phyloP scores from a whole-genome alignment of 257 asterid species.

The Ilex aquifolium region DNA sequence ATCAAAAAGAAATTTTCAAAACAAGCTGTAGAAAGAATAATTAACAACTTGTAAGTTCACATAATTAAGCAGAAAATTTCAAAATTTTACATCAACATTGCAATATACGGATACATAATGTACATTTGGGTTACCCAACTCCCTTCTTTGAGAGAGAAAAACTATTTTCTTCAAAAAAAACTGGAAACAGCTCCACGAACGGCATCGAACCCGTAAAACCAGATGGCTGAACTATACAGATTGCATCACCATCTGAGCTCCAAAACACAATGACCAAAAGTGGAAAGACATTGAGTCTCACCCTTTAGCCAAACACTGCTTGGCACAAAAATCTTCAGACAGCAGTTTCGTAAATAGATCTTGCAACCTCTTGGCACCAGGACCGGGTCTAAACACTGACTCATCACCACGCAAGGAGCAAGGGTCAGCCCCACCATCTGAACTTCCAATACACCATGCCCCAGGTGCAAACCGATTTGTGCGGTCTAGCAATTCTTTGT shows the following conservation, averaged over 20 bases:
- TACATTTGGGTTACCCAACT: slow-evolving; percentile 33
- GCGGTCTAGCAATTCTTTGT: slow-evolving; percentile 66
- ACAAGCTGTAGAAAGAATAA: too few relatives aligned
- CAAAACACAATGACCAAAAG: background rate
- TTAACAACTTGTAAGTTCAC: too few relatives aligned
- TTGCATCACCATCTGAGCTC: too few relatives aligned
- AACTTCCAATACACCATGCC: slow-evolving; percentile 82
- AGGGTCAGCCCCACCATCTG: slow-evolving; percentile 65
- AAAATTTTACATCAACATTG: slow-evolving; percentile 22
- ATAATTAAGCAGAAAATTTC: background rate
- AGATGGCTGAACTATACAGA: background rate
- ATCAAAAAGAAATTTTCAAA: too few relatives aligned
- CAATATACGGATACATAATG: slow-evolving; percentile 27
- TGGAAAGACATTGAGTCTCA: slow-evolving; percentile 9
- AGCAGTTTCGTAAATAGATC: slow-evolving; percentile 40
- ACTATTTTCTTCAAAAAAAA: slow-evolving; percentile 27
- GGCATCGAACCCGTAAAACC: background rate
- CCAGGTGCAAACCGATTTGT: slow-evolving; percentile 65
- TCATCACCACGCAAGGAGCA: slow-evolving; percentile 64
- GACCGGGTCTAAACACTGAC: slow-evolving; percentile 68
- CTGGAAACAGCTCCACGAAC: slow-evolving; percentile 27
- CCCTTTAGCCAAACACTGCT: slow-evolving; percentile 43
- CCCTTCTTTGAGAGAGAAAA: slow-evolving; percentile 18
- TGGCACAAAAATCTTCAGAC: slow-evolving; percentile 54
- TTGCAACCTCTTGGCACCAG: slow-evolving; percentile 67